Evolutionary conservation across 2,329 filamentous ascomycete species (phyloP).

Genomic region (Magnaporthiopsis rhizophila): DNA sequence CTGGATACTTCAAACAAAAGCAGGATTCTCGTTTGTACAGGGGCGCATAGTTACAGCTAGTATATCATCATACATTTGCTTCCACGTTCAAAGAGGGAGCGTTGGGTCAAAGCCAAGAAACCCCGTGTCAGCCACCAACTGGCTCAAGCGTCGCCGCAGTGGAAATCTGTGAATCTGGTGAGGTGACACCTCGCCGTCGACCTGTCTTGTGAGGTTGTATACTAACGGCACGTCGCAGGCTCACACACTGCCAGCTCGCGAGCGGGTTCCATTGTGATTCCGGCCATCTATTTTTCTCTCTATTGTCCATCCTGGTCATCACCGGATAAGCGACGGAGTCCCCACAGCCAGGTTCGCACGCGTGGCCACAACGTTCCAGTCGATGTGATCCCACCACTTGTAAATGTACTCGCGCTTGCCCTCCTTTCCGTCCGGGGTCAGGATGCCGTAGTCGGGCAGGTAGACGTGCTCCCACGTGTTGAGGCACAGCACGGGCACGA

Average conservation of each 20-base stretch:
- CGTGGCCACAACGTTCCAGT: constrained; percentile 69
- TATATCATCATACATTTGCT: neutral
- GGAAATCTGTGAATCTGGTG: neutral
- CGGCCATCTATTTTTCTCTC: constrained; percentile 2
- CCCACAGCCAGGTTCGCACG: constrained; percentile 21
- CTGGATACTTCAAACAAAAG: neutral
- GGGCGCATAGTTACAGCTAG: neutral
- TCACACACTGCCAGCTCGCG: too few species aligned
- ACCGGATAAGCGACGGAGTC: neutral
- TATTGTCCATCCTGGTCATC: neutral
- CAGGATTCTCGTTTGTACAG: neutral
- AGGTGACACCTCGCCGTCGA: too few species aligned
- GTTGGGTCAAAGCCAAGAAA: too few species aligned
- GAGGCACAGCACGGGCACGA: constrained; percentile 60
- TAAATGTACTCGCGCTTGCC: constrained; percentile 72
- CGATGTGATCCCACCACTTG: constrained; percentile 79
- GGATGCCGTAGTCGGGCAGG: constrained; percentile 68
- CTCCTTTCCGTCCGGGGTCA: constrained; percentile 42
- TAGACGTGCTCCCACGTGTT: constrained; percentile 97
- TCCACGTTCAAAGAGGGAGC: too few species aligned
- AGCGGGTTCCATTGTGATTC: neutral
- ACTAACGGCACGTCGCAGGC: neutral
- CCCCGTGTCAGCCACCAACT: too few species aligned
- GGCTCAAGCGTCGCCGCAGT: too few species aligned
- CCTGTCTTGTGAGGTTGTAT: too few species aligned